Evolutionary conservation across 2,329 filamentous ascomycete genomes (phyloP).

Genomic region (Metarhizium guizhouense): DNA sequence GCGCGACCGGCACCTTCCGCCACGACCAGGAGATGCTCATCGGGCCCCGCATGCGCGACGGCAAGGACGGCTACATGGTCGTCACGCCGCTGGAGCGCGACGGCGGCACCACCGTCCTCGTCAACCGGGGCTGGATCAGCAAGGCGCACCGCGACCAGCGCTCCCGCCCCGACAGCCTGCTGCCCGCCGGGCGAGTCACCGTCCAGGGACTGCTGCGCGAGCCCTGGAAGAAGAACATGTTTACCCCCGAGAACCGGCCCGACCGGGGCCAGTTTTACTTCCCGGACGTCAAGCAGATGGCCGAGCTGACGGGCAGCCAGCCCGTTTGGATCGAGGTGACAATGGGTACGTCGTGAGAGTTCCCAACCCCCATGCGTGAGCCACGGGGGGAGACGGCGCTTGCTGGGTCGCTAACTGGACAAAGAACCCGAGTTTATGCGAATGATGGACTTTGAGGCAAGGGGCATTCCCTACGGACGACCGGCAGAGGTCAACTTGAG

Average conservation of each 20-base stretch:
- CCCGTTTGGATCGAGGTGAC: conserved; percentile 94
- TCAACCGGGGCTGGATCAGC: conserved; percentile 87
- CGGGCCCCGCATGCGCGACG: conserved; percentile 81
- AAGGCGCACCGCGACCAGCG: conserved; percentile 62
- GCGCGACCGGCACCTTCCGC: conserved; percentile 61
- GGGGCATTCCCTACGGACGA: conserved; percentile 83
- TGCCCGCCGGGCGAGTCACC: conserved; percentile 63
- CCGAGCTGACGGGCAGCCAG: conserved; percentile 69
- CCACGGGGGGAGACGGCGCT: neutral
- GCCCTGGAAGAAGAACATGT: conserved; percentile 96
- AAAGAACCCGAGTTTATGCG: conserved; percentile 71
- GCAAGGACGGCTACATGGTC: conserved; percentile 83
- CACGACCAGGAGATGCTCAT: conserved; percentile 97
- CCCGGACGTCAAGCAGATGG: conserved; percentile 90
- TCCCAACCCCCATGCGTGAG: too few relatives aligned
- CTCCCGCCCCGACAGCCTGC: conserved; percentile 54
- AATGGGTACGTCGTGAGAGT: conserved; percentile 53
- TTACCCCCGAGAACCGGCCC: conserved; percentile 84
- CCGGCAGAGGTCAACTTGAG: conserved; percentile 83
- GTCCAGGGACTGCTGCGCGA: conserved; percentile 80
- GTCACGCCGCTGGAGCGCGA: conserved; percentile 80
- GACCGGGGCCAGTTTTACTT: conserved; percentile 87
- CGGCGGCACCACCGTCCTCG: conserved; percentile 62
- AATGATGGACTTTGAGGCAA: conserved; percentile 64
- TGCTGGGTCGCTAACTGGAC: neutral